These are phyloP conservation scores for Colletotrichum brevisporum DNA, from an alignment of 2,329 filamentous ascomycete species.

Conservation along the genomic window DNA sequence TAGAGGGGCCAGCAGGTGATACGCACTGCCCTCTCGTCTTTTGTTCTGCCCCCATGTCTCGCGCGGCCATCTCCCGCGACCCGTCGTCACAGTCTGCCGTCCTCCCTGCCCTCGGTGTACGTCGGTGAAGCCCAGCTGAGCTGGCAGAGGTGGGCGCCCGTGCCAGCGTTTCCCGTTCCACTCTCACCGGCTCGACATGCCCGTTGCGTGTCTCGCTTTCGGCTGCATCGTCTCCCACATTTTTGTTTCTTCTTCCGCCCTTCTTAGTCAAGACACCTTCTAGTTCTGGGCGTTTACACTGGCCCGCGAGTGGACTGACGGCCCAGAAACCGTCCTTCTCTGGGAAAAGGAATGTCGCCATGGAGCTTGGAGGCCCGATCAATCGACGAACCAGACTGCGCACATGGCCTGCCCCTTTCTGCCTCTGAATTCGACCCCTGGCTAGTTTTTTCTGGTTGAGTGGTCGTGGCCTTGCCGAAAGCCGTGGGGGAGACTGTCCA, in stretches of 20 bases:
- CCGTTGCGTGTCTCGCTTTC: constrained; percentile 35
- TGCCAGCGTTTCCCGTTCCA: constrained; percentile 20
- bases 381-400: constrained; percentile 23
- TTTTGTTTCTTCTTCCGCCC: constrained; percentile 27
- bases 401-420: constrained; percentile 26
- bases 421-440: constrained; percentile 9
- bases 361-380: constrained; percentile 29
- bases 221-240: constrained; percentile 12
- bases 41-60: constrained; percentile 18
- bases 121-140: constrained; percentile 20
- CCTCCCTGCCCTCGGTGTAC: constrained; percentile 17
- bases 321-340: constrained; percentile 11
- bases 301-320: constrained; percentile 10
- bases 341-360: constrained; percentile 27
- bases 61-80: neutral
- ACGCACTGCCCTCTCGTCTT: constrained; percentile 3
- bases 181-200: constrained; percentile 29
- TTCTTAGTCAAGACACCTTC: constrained; percentile 20
- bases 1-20: constrained; percentile 8
- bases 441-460: neutral
- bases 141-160: constrained; percentile 21
- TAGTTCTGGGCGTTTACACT: no score
- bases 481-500: constrained; percentile 25
- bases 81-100: neutral
- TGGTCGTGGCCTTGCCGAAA: constrained; percentile 35